These are phyloP conservation scores for Xerocomus amazonicus DNA, from an alignment of 1,284 basidiomycete genomes.

Conservation along the genomic window DNA sequence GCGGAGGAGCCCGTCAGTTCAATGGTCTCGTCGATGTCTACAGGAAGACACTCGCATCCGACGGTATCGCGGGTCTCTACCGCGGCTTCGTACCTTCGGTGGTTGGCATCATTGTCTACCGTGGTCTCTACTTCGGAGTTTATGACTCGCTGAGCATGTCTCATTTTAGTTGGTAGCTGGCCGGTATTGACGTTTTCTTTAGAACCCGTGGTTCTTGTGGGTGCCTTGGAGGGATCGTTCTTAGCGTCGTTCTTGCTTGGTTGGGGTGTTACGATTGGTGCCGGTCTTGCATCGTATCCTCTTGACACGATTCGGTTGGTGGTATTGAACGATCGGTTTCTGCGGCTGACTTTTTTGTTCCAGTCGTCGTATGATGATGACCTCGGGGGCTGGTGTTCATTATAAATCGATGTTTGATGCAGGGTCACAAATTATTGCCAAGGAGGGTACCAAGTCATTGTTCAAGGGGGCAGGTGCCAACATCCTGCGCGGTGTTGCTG, in stretches of 20 bases:
- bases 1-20: slow-evolving; percentile 91
- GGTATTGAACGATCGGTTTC: not conserved
- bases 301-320: slow-evolving; percentile 88
- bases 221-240: slow-evolving; percentile 87
- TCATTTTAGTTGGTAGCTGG: not conserved
- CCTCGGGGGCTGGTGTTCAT: slow-evolving; percentile 78
- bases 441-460: slow-evolving; percentile 87
- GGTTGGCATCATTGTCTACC: slow-evolving; percentile 94
- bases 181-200: slow-evolving; percentile 21
- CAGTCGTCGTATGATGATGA: slow-evolving; percentile 97
- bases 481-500: slow-evolving; percentile 97
- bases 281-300: slow-evolving; percentile 94
- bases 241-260: slow-evolving; percentile 87
- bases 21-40: slow-evolving; percentile 95
- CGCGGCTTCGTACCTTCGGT: slow-evolving; percentile 95
- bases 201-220: slow-evolving; percentile 91
- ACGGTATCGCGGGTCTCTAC: slow-evolving; percentile 89
- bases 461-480: slow-evolving; percentile 98
- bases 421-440: slow-evolving; percentile 79
- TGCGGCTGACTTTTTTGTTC: slow-evolving; percentile 11
- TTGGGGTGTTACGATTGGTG: slow-evolving; percentile 94
- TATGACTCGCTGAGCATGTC: slow-evolving; percentile 87
- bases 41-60: slow-evolving; percentile 86
- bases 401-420: slow-evolving; percentile 93
- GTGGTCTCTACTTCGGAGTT: slow-evolving; percentile 94